Percentiles rank a stretch among this genome's conserved stretches.
These are phyloP conservation scores for Cryptosporidium parvum DNA, from an alignment of 169 alveolate species.

Conservation along the genomic window DNA sequence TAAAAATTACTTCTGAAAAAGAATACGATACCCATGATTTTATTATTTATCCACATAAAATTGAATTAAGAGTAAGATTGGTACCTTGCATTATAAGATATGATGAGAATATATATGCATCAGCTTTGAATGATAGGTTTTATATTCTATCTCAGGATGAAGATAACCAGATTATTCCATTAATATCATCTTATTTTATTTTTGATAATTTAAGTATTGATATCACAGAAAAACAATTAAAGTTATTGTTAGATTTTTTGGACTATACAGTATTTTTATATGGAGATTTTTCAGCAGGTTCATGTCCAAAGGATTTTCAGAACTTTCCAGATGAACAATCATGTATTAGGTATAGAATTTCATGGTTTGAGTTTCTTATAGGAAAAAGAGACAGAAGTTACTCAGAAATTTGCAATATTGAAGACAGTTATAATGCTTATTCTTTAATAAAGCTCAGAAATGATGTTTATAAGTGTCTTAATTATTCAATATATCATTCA, in stretches of 20 bases:
- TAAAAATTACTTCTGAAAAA: conserved; percentile 13
- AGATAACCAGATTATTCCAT: conserved; percentile 46
- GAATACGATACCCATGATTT: conserved; percentile 13
- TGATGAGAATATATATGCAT: conserved; percentile 52
- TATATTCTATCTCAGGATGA: conserved; percentile 29
- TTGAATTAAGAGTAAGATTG: conserved; percentile 64
- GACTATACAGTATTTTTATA: conserved; percentile 52
- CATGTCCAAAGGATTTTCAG: conserved; percentile 52
- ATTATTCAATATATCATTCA: conserved; percentile 33
- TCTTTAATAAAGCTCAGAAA: conserved; percentile 61
- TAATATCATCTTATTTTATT: conserved; percentile 40
- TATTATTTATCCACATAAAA: conserved; percentile 50
- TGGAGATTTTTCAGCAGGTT: conserved; percentile 71
- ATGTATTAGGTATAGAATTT: conserved; percentile 10
- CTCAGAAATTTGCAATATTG: conserved; percentile 36
- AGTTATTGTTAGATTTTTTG: conserved; percentile 18
- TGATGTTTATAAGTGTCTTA: conserved; percentile 61
- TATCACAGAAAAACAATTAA: conserved; percentile 19
- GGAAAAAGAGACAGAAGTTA: conserved; percentile 22
- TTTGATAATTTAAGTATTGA: conserved; percentile 45
- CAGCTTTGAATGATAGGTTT: conserved; percentile 67
- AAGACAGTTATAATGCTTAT: conserved; percentile 57
- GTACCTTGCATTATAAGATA: conserved; percentile 35
- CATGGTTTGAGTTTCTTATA: conserved; percentile 58
- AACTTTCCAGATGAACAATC: conserved; percentile 34